phyloP scores from a whole-genome alignment of 306 rosid species.

The Castanospermum australe region DNA sequence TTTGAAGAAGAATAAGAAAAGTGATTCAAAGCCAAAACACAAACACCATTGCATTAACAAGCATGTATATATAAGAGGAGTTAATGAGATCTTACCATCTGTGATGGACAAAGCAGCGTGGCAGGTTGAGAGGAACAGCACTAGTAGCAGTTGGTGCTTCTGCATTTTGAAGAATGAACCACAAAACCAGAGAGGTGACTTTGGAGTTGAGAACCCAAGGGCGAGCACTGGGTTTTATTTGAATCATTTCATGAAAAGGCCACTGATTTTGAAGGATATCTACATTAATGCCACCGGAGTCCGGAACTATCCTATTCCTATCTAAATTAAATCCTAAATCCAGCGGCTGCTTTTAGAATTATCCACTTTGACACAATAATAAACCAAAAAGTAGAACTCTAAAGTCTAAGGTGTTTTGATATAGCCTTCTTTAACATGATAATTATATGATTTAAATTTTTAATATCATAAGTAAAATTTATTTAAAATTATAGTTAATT shows the following conservation, averaged over 20 bases:
- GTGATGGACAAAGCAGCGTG: conserved; percentile 35
- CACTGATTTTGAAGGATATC: conserved; percentile 26
- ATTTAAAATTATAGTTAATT: too few species aligned
- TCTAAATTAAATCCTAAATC: too few species aligned
- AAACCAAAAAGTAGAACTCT: background rate
- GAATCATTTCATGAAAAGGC: conserved; percentile 27
- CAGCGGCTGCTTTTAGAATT: background rate
- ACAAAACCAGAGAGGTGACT: background rate
- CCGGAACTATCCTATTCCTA: conserved; percentile 8
- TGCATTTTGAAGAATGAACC: conserved; percentile 31
- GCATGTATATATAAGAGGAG: background rate
- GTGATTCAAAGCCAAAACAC: background rate
- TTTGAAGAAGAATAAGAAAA: background rate
- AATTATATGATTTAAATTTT: too few species aligned
- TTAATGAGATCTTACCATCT: conserved; percentile 42
- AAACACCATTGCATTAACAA: background rate
- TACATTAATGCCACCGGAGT: conserved; percentile 50
- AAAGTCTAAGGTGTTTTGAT: too few species aligned
- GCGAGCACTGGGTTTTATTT: conserved; percentile 42
- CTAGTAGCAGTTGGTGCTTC: conserved; percentile 36
- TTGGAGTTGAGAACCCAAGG: conserved; percentile 20
- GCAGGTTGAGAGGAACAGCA: conserved; percentile 46
- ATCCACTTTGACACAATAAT: background rate
- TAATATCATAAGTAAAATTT: too few species aligned
- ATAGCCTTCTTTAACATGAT: too few species aligned